Percentiles rank a stretch among this genome's conserved stretches.
phyloP scores from a whole-genome alignment of 2,329 filamentous ascomycete species.

The Microascus cirrosus region DNA sequence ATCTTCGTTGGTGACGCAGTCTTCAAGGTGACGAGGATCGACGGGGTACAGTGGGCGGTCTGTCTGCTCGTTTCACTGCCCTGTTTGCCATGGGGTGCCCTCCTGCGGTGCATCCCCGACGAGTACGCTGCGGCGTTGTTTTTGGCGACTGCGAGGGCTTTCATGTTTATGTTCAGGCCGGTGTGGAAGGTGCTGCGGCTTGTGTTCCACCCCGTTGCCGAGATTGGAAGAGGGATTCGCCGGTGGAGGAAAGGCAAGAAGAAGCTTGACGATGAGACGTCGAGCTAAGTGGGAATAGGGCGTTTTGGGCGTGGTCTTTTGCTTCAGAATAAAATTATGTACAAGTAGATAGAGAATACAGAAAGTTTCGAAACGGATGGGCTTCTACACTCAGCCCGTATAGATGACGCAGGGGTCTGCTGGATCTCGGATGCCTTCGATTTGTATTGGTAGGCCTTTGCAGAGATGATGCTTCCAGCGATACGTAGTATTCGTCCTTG shows the following conservation, averaged over 20 bases:
- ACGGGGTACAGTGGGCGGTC: slow-evolving; percentile 42
- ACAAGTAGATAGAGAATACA: too few relatives aligned
- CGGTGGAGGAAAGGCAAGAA: slow-evolving; percentile 4
- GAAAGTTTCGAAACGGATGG: too few relatives aligned
- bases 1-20: slow-evolving; percentile 44
- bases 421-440: too few relatives aligned
- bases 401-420: too few relatives aligned
- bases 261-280: neutral
- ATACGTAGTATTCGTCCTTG: too few relatives aligned
- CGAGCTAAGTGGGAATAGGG: neutral
- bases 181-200: slow-evolving; percentile 3
- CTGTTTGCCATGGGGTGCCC: slow-evolving; percentile 36
- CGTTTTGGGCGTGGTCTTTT: too few relatives aligned
- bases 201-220: slow-evolving; percentile 2
- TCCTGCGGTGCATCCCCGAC: slow-evolving; percentile 40
- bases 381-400: too few relatives aligned
- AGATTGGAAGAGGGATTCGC: slow-evolving; percentile 1
- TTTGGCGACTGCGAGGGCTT: neutral
- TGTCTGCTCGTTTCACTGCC: slow-evolving; percentile 35
- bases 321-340: too few relatives aligned
- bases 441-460: too few relatives aligned
- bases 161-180: slow-evolving; percentile 1
- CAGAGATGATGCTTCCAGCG: too few relatives aligned
- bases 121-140: neutral
- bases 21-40: slow-evolving; percentile 30